These are phyloP conservation scores for Emericellopsis atlantica DNA, from an alignment of 2,329 filamentous ascomycete genomes.

Conservation along the genomic window DNA sequence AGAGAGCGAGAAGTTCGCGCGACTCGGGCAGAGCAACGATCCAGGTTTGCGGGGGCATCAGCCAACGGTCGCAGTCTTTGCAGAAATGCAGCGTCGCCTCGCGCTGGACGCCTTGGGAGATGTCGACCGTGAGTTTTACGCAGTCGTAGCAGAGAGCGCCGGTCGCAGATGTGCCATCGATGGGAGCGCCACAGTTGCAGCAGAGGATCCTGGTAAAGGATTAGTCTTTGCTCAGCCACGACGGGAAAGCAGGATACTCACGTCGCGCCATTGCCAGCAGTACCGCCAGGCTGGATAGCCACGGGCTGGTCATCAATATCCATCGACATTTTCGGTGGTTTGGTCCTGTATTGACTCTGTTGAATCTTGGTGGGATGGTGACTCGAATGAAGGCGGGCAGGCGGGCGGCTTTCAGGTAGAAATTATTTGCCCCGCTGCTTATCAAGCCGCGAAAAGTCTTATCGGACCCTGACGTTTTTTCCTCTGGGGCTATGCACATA, in stretches of 20 bases:
- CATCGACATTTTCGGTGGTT: slow-evolving; percentile 23
- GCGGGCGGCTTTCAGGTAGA: slow-evolving; percentile 1
- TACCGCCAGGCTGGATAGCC: slow-evolving; percentile 20
- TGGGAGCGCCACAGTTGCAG: slow-evolving; percentile 92
- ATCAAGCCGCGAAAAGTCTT: slow-evolving; percentile 6
- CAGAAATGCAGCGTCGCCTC: slow-evolving; percentile 87
- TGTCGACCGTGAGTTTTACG: slow-evolving; percentile 87
- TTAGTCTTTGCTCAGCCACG: not conserved
- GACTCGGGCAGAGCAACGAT: slow-evolving; percentile 76
- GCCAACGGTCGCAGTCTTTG: slow-evolving; percentile 88
- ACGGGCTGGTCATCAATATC: slow-evolving; percentile 29
- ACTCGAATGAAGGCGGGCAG: not conserved
- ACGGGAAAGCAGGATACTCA: slow-evolving; percentile 13
- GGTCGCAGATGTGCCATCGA: slow-evolving; percentile 77
- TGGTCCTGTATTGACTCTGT: not conserved
- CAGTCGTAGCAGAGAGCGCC: slow-evolving; percentile 94
- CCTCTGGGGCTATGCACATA: slow-evolving; percentile 2
- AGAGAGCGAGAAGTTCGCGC: slow-evolving; percentile 82
- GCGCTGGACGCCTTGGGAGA: slow-evolving; percentile 80
- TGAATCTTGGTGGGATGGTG: not conserved
- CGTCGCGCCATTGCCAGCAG: slow-evolving; percentile 23
- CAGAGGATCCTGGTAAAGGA: slow-evolving; percentile 56
- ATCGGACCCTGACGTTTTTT: slow-evolving; percentile 1
- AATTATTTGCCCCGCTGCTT: slow-evolving; percentile 7
- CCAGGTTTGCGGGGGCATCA: slow-evolving; percentile 79